A percentile compares a stretch with the other conserved stretches of the same genome.
phyloP scores from a whole-genome alignment of 2,329 filamentous ascomycete genomes.

The Fragosphaeria purpurea region DNA sequence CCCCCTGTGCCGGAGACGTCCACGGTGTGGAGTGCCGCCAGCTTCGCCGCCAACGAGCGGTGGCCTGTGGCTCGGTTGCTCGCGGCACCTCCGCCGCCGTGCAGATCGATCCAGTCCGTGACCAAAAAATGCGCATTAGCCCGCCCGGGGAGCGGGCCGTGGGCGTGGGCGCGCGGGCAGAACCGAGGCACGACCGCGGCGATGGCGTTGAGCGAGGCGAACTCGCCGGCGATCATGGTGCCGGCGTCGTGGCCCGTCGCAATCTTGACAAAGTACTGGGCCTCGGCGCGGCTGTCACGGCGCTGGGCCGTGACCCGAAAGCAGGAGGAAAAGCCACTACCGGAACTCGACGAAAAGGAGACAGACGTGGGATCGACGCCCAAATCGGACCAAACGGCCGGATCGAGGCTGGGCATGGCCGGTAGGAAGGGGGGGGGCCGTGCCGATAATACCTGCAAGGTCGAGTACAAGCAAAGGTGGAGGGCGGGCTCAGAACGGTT shows the following conservation, averaged over 20 bases:
- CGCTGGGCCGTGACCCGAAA: constrained; percentile 27
- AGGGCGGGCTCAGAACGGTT: too few species aligned
- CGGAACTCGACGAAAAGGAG: constrained; percentile 50
- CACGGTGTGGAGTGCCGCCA: constrained; percentile 69
- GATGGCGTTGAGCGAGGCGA: constrained; percentile 75
- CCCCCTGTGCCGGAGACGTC: constrained; percentile 56
- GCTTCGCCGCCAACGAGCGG: constrained; percentile 58
- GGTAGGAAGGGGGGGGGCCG: too few species aligned
- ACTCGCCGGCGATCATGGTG: constrained; percentile 70
- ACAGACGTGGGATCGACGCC: constrained; percentile 44
- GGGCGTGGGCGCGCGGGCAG: constrained; percentile 65
- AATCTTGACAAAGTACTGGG: constrained; percentile 63
- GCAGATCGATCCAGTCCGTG: constrained; percentile 72
- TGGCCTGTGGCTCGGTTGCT: too few species aligned
- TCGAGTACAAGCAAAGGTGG: too few species aligned
- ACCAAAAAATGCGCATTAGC: constrained; percentile 47
- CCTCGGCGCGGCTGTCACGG: constrained; percentile 4
- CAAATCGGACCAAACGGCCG: constrained; percentile 52
- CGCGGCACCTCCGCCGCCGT: constrained; percentile 33
- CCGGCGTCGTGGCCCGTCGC: constrained; percentile 48
- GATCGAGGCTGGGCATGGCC: constrained; percentile 38
- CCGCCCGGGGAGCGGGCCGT: constrained; percentile 50
- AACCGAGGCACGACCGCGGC: constrained; percentile 60
- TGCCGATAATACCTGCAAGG: too few species aligned
- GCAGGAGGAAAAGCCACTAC: constrained; percentile 59